Conservation (phyloP, 768 basidiomycete species). For the Strobilomyces dryophilus region DNA sequence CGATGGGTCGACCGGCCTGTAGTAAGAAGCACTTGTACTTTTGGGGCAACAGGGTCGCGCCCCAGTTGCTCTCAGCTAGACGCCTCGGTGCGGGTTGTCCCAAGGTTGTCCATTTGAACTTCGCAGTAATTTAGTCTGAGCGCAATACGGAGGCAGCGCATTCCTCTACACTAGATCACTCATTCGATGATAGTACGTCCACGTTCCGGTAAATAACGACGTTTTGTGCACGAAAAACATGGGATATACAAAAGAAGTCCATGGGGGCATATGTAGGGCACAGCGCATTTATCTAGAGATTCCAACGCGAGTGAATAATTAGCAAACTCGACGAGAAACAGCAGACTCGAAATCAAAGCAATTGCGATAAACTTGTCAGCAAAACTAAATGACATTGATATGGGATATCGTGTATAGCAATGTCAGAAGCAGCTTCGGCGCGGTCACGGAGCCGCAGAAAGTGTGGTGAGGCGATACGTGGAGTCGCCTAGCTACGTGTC, state of each 20-base stretch:
- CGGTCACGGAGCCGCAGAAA: neutral
- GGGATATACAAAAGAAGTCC: neutral
- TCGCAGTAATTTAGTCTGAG: too few relatives aligned
- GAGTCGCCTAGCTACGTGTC: neutral
- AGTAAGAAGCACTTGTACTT: too few relatives aligned
- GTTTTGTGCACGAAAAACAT: neutral
- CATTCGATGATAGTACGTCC: too few relatives aligned
- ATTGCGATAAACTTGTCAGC: neutral
- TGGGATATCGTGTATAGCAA: neutral
- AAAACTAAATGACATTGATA: slow-evolving; percentile 11
- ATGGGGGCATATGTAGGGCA: neutral
- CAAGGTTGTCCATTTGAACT: too few relatives aligned
- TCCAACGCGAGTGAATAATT: neutral
- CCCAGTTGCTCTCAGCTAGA: too few relatives aligned
- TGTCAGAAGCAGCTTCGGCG: neutral
- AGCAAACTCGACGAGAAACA: neutral
- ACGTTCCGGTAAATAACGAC: neutral
- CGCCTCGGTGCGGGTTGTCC: too few relatives aligned
- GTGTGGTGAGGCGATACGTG: neutral
- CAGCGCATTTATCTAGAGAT: neutral
- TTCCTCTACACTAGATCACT: too few relatives aligned
- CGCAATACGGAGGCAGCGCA: too few relatives aligned
- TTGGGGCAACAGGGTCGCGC: too few relatives aligned
- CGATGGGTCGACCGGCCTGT: slow-evolving; percentile 1
- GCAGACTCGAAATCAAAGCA: neutral